Conservation (phyloP, 2,329 filamentous ascomycete species). For the Apiospora sp. region DNA sequence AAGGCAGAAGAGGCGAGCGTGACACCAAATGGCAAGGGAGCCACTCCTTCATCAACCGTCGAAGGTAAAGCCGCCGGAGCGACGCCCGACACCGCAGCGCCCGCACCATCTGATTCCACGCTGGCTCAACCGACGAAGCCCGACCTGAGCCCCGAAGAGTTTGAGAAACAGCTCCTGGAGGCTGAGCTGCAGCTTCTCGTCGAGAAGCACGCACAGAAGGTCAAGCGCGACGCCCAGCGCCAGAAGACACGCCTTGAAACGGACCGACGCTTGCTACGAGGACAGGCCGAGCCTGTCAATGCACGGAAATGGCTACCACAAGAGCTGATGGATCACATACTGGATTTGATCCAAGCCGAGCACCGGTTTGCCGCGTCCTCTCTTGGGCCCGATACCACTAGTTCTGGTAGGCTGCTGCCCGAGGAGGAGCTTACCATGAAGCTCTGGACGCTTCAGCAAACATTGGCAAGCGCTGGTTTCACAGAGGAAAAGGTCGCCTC, state of each 20-base stretch:
- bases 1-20: slow-evolving; percentile 40
- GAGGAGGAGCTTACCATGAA: slow-evolving; percentile 83
- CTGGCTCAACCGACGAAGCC: slow-evolving; percentile 38
- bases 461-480: slow-evolving; percentile 75
- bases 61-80: slow-evolving; percentile 32
- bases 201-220: slow-evolving; percentile 82
- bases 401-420: slow-evolving; percentile 61
- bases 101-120: slow-evolving; percentile 35
- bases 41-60: slow-evolving; percentile 39
- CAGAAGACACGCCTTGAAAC: slow-evolving; percentile 83
- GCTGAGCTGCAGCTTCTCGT: slow-evolving; percentile 89
- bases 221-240: slow-evolving; percentile 78
- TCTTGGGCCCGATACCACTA: slow-evolving; percentile 53
- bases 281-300: slow-evolving; percentile 77
- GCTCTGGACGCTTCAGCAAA: slow-evolving; percentile 85
- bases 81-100: slow-evolving; percentile 29
- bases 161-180: slow-evolving; percentile 87
- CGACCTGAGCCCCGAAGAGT: slow-evolving; percentile 81
- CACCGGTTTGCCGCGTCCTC: slow-evolving; percentile 63
- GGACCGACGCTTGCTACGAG: slow-evolving; percentile 81
- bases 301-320: slow-evolving; percentile 81
- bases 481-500: slow-evolving; percentile 67
- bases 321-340: slow-evolving; percentile 79
- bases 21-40: slow-evolving; percentile 34
- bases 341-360: slow-evolving; percentile 76